A percentile compares a stretch with the other conserved stretches of the same genome.
Evolutionary conservation across 129 eudicot genomes (phyloP).

Genomic region (Tagetes patula): DNA sequence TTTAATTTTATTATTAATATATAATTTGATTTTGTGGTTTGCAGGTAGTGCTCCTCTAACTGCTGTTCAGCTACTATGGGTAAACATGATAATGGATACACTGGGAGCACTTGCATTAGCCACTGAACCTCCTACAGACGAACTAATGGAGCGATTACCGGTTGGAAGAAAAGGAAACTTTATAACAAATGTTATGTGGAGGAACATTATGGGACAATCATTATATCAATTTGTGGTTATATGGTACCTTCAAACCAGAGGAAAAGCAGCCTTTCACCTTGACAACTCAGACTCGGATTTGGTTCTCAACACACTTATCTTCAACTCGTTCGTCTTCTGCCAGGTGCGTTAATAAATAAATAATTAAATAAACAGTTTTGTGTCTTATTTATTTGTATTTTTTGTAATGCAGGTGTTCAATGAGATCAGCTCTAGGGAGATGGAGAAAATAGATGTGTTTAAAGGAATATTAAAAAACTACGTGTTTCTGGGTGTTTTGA

Average conservation of each 20-base stretch:
- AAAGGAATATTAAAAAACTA: conserved; percentile 77
- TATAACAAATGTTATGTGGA: conserved; percentile 95
- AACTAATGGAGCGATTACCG: conserved; percentile 74
- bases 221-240: conserved; percentile 72
- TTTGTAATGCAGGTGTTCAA: conserved; percentile 68
- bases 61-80: conserved; percentile 96
- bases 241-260: conserved; percentile 80
- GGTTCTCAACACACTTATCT: conserved; percentile 79
- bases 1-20: not conserved
- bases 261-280: conserved; percentile 58
- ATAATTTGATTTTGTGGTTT: not conserved
- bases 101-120: conserved; percentile 97
- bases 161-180: conserved; percentile 93
- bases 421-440: conserved; percentile 84
- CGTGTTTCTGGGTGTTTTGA: conserved; percentile 67
- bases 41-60: conserved; percentile 89
- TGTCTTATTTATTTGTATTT: not conserved
- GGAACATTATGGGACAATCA: conserved; percentile 87
- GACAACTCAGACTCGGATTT: conserved; percentile 57
- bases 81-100: conserved; percentile 99
- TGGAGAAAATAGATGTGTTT: conserved; percentile 88
- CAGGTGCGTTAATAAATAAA: conserved; percentile 48
- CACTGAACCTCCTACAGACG: conserved; percentile 94
- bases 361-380: not conserved
- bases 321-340: conserved; percentile 87